Base-by-base conservation (phyloP, 306 rosid species). In the Rubus parviflorus region DNA sequence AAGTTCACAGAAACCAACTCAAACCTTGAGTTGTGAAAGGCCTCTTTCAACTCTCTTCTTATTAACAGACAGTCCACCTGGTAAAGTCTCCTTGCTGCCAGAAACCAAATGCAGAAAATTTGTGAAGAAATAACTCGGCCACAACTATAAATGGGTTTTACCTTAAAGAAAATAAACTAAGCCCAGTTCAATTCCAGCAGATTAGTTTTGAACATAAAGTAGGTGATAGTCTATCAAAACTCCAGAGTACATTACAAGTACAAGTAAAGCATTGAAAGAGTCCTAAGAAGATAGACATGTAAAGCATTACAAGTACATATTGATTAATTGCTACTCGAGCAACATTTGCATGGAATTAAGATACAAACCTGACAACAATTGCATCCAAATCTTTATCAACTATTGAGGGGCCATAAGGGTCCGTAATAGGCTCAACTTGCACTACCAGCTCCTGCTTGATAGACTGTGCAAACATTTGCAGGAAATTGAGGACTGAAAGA, bases 361-460 rank as follows among this genome's bases (percentile, higher is more conserved):
- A 45, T 46, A 72, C 69, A 54, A 79, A 95, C 99, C 99, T 95
- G 76, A 92, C 99, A 73, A 95, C 77, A 73, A 95, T 87, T 75
- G 97, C 97, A 81, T 95, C 97, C 89, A 95, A 87, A 62, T 86
- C 82, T 84, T 88, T 93, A 81, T 92, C 97, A 19, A 81, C 83
- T 75, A 92, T 87, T 47, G 99, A 92, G 74, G 99, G 99, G 62
- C 99, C 99, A 77, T 83, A 95, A 3, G 99, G 99, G 80, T 95
- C 99, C 0, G 82, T 80, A 51, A 95, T 92, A 46, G 97, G 97
- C 60, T 83, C 97, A 68, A 87, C 92, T 70, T 88, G 91, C 81
- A 92, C 94, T 30, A 77, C 89, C 80, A 92, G 81, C 70, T 81
- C 92, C 10, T 88, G 96, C 90, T 95, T 92, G 73, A 90, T 81